Conservation (phyloP, 768 basidiomycete genomes). For the Daedaleopsis sinensis region DNA sequence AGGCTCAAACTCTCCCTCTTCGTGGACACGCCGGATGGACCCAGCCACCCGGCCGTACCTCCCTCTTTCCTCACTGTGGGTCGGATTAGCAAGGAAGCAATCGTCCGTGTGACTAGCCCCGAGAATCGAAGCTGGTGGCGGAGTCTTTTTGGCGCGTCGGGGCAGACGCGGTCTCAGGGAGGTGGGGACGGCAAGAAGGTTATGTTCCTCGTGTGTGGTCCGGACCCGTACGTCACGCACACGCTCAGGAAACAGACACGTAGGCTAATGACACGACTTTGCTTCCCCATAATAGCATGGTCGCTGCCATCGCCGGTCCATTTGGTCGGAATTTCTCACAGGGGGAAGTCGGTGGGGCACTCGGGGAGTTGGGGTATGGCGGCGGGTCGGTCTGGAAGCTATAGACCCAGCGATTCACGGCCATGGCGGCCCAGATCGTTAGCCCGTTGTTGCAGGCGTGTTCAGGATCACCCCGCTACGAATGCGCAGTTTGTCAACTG, state of each 20-base stretch:
- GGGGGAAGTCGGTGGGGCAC: slow-evolving; percentile 66
- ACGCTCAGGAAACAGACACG: slow-evolving; percentile 3
- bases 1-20: slow-evolving; percentile 61
- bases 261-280: slow-evolving; percentile 13
- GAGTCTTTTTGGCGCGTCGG: slow-evolving; percentile 21
- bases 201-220: slow-evolving; percentile 81
- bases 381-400: slow-evolving; percentile 73
- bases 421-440: not conserved
- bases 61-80: slow-evolving; percentile 44
- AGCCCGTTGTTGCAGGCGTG: not conserved
- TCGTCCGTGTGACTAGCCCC: slow-evolving; percentile 46
- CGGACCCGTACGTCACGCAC: slow-evolving; percentile 59
- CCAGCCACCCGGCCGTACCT: slow-evolving; percentile 20
- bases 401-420: slow-evolving; percentile 28
- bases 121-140: slow-evolving; percentile 36
- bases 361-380: slow-evolving; percentile 64
- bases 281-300: slow-evolving; percentile 56
- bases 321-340: slow-evolving; percentile 78
- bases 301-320: slow-evolving; percentile 73
- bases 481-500: not conserved
- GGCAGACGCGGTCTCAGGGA: slow-evolving; percentile 7
- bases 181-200: slow-evolving; percentile 40
- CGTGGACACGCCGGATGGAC: slow-evolving; percentile 49
- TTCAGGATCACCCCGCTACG: not conserved
- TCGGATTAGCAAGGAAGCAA: slow-evolving; percentile 53